Base-by-base conservation (phyloP, 345 rosid species). In the Bruguiera sexangula region DNA sequence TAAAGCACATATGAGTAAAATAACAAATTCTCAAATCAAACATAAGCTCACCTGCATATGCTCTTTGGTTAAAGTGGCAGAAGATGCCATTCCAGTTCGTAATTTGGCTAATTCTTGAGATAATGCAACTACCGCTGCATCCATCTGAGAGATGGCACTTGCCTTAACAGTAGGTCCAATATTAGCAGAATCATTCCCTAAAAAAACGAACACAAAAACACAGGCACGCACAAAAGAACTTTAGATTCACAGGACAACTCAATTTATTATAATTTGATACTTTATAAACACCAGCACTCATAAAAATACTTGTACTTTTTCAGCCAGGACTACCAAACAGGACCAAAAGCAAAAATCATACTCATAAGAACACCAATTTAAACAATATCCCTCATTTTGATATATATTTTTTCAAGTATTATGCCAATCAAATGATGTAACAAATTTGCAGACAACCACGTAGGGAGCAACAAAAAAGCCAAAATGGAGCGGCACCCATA, bases 1-100 rank as follows among this genome's bases (percentile, higher is more conserved):
- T 50, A 77, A 7, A 2, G 60, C 59, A 62, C 13, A 55, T 56
- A 55, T 22, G 27, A 69, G 50, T 9, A 55, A 53, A 46, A 68
- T 59, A 52, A 0, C 36, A 52, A 24, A 63, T 31, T 53, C 48
- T 22, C 62, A 10, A 18, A 31, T 18, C 18, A 27, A 71, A 67
- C 36, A 51, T 39, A 36, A 73, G 32, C 81, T 78, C 69, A 90
- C 98, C 90, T 85, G 90, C 62, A 84, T 79, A 86, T 94, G 97
- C 83, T 93, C 98, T 78, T 93, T 89, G 67, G 98, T 93, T 82
- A 88, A 65, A 27, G n/a, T 29, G 89, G 95, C 98, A 22, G 96
- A 69, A 52, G 97, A 86, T 8, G 99, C 99, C 78, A 96, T 81
- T 69, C 98, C 96, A 3, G 98, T 88, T 77, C 99, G 76, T 54